Evolutionary conservation across 164 flowering plant genomes (phyloP), one percentile per base, ranked within the genome.

Genomic region (Hamamelis virginiana): DNA sequence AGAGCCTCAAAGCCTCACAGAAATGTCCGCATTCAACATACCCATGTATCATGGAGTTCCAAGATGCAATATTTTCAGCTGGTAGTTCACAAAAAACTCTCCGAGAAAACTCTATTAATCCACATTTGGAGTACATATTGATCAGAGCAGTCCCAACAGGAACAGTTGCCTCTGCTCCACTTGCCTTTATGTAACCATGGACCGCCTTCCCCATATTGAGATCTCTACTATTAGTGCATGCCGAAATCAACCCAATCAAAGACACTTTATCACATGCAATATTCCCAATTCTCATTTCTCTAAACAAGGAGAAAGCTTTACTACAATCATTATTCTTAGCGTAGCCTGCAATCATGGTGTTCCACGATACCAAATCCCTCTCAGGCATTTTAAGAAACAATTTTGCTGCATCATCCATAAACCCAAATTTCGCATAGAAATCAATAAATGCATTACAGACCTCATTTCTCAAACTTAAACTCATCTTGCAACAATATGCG

Each of bases 291-390:
- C 74, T 59, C 82, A 79, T 75, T 64, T 79, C 64, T n/a, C 52
- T 72, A 55, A 75, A 79, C 74, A 79, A 43, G n/a, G 38, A n/a
- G n/a, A 73, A 28, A 41, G 82, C 79, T 51, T 67, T 58, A 21
- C 22, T 26, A 47, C 43, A 73, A 48, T 70, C 53, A 44, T 65
- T 68, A 43, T 61, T 79, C 66, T 59, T 74, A 65, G 65, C 69
- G 59, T 68, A 73, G 45, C 77, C 73, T 3, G 66, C 68, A 47
- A 79, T 79, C 73, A 79, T 70, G 2, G 76, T 59, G 55, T 75
- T 78, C 81, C 81, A 78, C 12, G 81, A 75, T 28, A 78, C 58
- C 59, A 64, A 59, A 59, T 79, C 82, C 72, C 64, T 75, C 14
- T 46, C 64, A 25, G 71, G 67, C 60, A 69, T 59, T 38, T 75